Evolutionary conservation across 139 green algal species (phyloP), one percentile per base, ranked within the genome.

Genomic region (Pleodorina starrii): DNA sequence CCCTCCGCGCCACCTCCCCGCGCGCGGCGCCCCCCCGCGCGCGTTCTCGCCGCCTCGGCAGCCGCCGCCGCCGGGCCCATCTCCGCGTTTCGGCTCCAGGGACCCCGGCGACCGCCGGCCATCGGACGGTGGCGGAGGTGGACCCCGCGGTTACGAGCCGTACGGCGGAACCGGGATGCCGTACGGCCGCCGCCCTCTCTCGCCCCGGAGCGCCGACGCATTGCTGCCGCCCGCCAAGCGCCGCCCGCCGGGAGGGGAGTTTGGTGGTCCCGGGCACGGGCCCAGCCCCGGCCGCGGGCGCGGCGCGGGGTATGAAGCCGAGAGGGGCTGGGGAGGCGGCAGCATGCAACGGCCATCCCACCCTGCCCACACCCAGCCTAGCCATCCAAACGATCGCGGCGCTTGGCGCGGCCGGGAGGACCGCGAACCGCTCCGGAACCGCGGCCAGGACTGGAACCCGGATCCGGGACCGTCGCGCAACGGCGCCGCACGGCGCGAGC

Each of bases 191-290:
- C 74, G 74, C 27, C 43, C 43, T 43, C 29, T 82, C 1, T 82
- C 74, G 29, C 74, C 74, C 7, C 72, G 1, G 4, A 21, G 29
- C 72, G 14, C 21, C 40, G 71, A 78, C 3, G 43, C 23, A 3
- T 2, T 6, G n/a, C 25, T 82, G 74, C 74, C 74, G 74, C 44
- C 46, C 5, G 74, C 44, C 27, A 82, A 82, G 74, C 74, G 74
- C n/a, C 74, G 74, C n/a, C n/a, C n/a, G n/a, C n/a, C n/a, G n/a
- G n/a, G n/a, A n/a, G n/a, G 17, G 19, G 63, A 29, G 3, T 14
- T 42, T 5, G 63, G 63, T 4, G n/a, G 9, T 14, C 63, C 29
- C 29, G 63, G n/a, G 23, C 7, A 29, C n/a, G 72, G 42, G 29
- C n/a, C n/a, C n/a, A n/a, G n/a, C n/a, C n/a, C n/a, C n/a, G n/a